phyloP scores from a whole-genome alignment of 1,139 yeast genomes.

The Pichia sp. region DNA sequence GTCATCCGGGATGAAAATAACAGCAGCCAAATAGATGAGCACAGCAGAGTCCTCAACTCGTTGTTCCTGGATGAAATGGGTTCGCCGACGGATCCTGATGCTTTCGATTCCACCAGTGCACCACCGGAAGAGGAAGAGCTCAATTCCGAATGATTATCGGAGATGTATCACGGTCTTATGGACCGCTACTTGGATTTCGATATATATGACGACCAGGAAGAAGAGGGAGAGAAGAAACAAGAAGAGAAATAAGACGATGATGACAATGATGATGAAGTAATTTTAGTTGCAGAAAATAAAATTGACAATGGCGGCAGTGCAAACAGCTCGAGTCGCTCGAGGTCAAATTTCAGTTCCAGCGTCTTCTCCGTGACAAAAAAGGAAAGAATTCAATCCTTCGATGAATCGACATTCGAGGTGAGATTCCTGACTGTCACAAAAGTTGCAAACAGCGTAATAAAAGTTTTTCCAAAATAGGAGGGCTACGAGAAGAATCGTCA shows the following conservation, averaged over 20 bases:
- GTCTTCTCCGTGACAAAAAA: no score
- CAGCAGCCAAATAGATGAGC: neutral
- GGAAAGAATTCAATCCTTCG: no score
- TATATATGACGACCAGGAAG: no score
- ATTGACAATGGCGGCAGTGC: neutral
- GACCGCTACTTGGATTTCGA: neutral
- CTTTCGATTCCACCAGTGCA: neutral
- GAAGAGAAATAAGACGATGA: neutral
- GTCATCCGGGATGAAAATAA: neutral
- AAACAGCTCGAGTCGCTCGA: neutral
- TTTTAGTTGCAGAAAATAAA: neutral
- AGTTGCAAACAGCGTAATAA: no score
- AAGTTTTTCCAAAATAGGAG: neutral
- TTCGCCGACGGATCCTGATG: neutral
- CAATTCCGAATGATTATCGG: neutral
- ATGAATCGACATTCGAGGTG: no score
- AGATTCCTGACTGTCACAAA: no score
- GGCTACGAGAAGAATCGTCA: neutral
- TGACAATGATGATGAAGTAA: neutral
- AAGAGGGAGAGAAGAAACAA: neutral
- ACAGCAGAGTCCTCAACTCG: neutral
- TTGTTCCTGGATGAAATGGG: neutral
- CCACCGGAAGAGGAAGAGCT: neutral
- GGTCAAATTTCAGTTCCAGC: neutral
- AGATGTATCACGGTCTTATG: neutral